phyloP scores from a whole-genome alignment of 768 basidiomycete genomes.

The Phaffia australis region DNA sequence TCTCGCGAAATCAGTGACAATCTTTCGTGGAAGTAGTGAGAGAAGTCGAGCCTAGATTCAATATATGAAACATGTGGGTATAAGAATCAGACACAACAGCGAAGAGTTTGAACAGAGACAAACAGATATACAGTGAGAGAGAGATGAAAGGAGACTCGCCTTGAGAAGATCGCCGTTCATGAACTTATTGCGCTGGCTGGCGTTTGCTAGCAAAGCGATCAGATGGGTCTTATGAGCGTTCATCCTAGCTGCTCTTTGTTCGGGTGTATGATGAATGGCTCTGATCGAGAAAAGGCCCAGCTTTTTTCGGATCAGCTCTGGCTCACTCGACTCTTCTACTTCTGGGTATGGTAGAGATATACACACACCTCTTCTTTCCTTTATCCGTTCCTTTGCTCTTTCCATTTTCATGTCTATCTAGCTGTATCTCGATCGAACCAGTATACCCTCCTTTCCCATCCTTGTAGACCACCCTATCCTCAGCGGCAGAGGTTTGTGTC shows the following conservation, averaged over 20 bases:
- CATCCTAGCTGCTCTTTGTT: constrained; percentile 63
- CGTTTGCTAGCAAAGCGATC: constrained; percentile 64
- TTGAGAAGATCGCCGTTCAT: constrained; percentile 71
- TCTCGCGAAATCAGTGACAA: constrained; percentile 69
- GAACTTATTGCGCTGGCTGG: constrained; percentile 66
- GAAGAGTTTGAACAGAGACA: not conserved
- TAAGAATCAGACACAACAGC: not conserved
- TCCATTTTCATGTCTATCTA: constrained; percentile 4
- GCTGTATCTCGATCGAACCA: constrained; percentile 13
- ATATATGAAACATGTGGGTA: not conserved
- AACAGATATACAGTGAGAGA: constrained; percentile 12
- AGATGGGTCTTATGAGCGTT: constrained; percentile 85
- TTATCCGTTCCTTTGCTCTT: not conserved
- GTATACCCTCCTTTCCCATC: constrained; percentile 22
- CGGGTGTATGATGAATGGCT: constrained; percentile 35
- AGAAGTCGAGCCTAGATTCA: constrained; percentile 65
- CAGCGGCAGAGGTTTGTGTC: not conserved
- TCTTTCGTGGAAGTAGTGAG: constrained; percentile 65
- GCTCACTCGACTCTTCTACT: not conserved
- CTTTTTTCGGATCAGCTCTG: not conserved
- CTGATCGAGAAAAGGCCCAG: not conserved
- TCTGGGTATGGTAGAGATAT: not conserved
- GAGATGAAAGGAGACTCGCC: constrained; percentile 43
- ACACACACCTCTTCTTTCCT: constrained; percentile 6
- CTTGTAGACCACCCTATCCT: constrained; percentile 4